Evolutionary conservation across 1,284 basidiomycete genomes (phyloP).

Genomic region (Puccinia novopanici): DNA sequence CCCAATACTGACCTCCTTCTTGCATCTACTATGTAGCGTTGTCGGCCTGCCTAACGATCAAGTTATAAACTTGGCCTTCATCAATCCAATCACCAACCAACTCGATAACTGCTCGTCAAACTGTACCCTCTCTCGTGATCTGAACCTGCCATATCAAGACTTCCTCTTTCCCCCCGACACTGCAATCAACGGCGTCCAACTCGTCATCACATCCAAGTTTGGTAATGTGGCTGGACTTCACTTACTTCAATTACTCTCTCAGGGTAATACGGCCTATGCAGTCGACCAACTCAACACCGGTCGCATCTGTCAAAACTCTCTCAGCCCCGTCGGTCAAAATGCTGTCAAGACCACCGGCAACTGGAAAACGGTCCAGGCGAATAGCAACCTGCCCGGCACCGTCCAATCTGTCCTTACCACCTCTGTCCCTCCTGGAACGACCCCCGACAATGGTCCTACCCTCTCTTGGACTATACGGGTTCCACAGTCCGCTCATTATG

Average conservation of each 20-base stretch:
- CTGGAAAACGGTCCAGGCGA: slow-evolving; percentile 70
- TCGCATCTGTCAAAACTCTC: slow-evolving; percentile 54
- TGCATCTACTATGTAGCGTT: slow-evolving; percentile 52
- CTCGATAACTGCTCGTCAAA: slow-evolving; percentile 58
- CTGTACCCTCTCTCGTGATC: slow-evolving; percentile 60
- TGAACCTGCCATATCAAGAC: slow-evolving; percentile 79
- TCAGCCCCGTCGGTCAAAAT: slow-evolving; percentile 54
- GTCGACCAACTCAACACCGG: slow-evolving; percentile 56
- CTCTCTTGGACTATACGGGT: slow-evolving; percentile 90
- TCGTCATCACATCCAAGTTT: slow-evolving; percentile 75
- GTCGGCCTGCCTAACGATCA: slow-evolving; percentile 56
- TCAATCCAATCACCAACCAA: slow-evolving; percentile 53
- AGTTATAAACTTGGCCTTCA: slow-evolving; percentile 55
- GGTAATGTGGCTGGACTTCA: slow-evolving; percentile 81
- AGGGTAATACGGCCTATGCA: slow-evolving; percentile 64
- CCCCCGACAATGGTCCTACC: slow-evolving; percentile 67
- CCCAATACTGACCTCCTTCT: neutral
- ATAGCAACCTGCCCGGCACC: slow-evolving; percentile 77
- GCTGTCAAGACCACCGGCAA: slow-evolving; percentile 66
- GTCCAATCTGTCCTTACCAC: slow-evolving; percentile 74
- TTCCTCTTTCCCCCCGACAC: slow-evolving; percentile 70
- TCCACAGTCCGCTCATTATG: slow-evolving; percentile 80
- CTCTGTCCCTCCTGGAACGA: slow-evolving; percentile 68
- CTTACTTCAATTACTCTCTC: slow-evolving; percentile 83
- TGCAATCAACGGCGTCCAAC: slow-evolving; percentile 76